A percentile compares a stretch with the other conserved stretches of the same genome.
phyloP scores from a whole-genome alignment of 1,139 yeast species.

The Pichia norvegensis region DNA sequence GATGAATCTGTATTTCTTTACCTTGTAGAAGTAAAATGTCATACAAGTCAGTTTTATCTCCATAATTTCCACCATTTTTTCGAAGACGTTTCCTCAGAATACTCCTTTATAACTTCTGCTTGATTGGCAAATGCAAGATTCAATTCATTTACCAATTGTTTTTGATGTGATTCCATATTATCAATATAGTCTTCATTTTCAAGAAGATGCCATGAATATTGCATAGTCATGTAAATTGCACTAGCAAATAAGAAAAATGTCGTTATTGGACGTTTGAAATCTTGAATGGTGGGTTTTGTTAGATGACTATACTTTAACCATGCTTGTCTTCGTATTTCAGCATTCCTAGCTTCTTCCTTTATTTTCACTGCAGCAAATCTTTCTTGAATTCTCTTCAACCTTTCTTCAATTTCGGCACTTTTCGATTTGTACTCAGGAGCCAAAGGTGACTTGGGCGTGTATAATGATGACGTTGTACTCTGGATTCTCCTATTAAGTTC shows the following conservation, averaged over 20 bases:
- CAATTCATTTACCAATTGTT: conserved; percentile 18
- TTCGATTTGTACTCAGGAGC: conserved; percentile 20
- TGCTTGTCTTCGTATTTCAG: conserved; percentile 17
- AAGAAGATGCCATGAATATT: conserved; percentile 25
- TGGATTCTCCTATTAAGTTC: conserved; percentile 8
- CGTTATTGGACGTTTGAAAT: conserved; percentile 26
- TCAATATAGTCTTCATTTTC: conserved; percentile 23
- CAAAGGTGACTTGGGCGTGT: conserved; percentile 26
- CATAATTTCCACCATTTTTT: conserved; percentile 10
- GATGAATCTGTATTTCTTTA: not conserved
- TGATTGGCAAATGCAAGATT: conserved; percentile 23
- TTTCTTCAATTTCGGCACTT: conserved; percentile 24
- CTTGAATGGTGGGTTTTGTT: conserved; percentile 20
- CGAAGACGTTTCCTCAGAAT: not conserved
- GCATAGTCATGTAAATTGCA: conserved; percentile 22
- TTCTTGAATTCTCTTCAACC: conserved; percentile 20
- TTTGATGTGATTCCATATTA: conserved; percentile 17
- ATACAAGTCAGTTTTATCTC: not conserved
- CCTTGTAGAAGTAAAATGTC: not conserved
- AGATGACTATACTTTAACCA: conserved; percentile 16
- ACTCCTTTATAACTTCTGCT: conserved; percentile 8
- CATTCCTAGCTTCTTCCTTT: conserved; percentile 20
- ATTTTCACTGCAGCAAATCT: conserved; percentile 17
- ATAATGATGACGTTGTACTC: conserved; percentile 17
- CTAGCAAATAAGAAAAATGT: conserved; percentile 24